Evolutionary conservation across 2,329 filamentous ascomycete species (phyloP), one percentile per base, ranked within the genome.

Genomic region (Berkeleyomyces basicola): DNA sequence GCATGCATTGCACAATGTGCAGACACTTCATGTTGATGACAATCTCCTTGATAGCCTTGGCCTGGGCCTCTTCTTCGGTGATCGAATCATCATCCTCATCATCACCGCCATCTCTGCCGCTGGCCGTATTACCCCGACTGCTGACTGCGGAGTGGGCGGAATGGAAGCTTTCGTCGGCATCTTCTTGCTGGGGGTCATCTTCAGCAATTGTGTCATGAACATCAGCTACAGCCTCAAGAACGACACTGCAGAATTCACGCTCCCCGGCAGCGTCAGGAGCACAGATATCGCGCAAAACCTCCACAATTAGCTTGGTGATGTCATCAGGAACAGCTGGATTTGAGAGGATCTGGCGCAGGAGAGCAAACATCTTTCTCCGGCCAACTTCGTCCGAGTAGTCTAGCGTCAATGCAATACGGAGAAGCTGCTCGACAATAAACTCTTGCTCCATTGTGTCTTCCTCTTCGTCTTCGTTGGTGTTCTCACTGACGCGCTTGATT

Each of bases 321-420:
- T 96, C 90, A 68, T 99, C 92, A 0, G 93, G 91, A 1, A 99
- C 79, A 68, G 95, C 88, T 3, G 91, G 83, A 61, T 91, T 85
- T 0, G 90, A 90, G 14, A 99, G 77, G 1, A 87, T 86, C 71
- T 95, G 89, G 62, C 93, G 83, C 65, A 97, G 81, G 42, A 97
- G 80, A 16, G 88, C 84, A 71, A 95, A 96, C 90, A 99, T 97
- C 75, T 96, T 95, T 64, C 92, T 82, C 67, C 93, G 83, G 59
- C 93, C 93, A 66, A 96, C 88, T 73, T 97, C 93, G 70, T 99
- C 93, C n/a, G 89, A 91, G 73, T 97, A 99, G 73, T 99, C 93
- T 59, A 97, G 81, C 1, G 89, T 95, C 65, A 91, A 79, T 4
- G 90, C 88, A 70, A 99, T 95, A 68, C 96, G 87, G 43, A 99